Evolutionary conservation across 2,329 filamentous ascomycete genomes (phyloP), one percentile per base, ranked within the genome.

Genomic region (Aspergillus bombycis): DNA sequence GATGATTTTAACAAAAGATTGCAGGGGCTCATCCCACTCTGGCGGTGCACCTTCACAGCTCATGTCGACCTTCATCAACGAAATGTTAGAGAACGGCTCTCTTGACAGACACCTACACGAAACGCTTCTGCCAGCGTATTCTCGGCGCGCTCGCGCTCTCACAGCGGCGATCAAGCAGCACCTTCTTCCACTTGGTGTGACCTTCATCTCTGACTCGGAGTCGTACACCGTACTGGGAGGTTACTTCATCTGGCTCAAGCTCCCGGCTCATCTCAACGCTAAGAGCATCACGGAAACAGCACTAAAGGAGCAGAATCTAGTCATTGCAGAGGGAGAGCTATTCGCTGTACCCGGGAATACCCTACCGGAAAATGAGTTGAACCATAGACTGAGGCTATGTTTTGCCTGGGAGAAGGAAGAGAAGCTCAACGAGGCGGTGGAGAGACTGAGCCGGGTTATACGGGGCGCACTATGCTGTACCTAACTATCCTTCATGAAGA

Each of bases 41-140:
- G 86, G 86, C 23, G 85, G 86, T 53, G 81, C 84, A 6, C 85
- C 85, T 14, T 84, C 82, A 5, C 85, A 88, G 62, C 75, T 88
- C 19, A 83, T 82, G 21, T 84, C 85, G 14, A 84, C 83, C 5
- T 85, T 85, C 67, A 74, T 88, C 48, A 79, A 82, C 55, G 78
- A 84, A 16, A 77, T 88, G 41, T 74, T 87, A 58, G 74, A 81
- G 53, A 77, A 80, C 55, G 81, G 81, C 32, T 76, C 80, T 63
- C 75, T 88, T 19, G 80, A 86, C 64, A 71, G 73, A 4, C 83
- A 87, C 74, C 84, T 89, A 61, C 68, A 72, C 6, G 70, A 81
- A 2, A 77, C 78, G 2, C 72, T 90, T 4, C 21, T 68, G 9
- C 61, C 67, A 2, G 34, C 63, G 32, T 67, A 64, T 45, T 57